phyloP scores from a whole-genome alignment of 768 basidiomycete genomes.

The Daedaleopsis nitida region DNA sequence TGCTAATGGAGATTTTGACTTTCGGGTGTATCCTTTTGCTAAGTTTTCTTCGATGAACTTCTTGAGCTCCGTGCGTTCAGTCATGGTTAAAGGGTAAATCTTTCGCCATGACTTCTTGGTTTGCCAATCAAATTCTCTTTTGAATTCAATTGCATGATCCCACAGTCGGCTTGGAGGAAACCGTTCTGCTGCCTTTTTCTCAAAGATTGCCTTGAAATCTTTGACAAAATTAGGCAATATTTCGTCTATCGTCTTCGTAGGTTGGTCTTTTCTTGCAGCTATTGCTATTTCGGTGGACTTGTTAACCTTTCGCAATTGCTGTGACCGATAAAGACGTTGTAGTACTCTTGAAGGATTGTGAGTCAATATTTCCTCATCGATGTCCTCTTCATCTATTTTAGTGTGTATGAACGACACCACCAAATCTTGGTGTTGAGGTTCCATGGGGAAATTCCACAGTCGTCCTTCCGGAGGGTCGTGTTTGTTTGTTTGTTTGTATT shows the following conservation, averaged over 20 bases:
- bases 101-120: conserved; percentile 8
- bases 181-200: conserved; percentile 25
- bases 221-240: conserved; percentile 23
- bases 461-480: no score
- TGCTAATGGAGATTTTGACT: conserved; percentile 24
- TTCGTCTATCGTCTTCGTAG: background rate
- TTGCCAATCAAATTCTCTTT: conserved; percentile 24
- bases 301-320: background rate
- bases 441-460: no score
- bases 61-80: conserved; percentile 17
- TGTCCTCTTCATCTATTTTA: no score
- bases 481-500: no score
- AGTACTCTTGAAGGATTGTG: background rate
- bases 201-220: conserved; percentile 33
- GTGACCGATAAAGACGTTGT: background rate
- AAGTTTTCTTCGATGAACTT: conserved; percentile 27
- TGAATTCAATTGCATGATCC: conserved; percentile 39
- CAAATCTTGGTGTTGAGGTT: no score
- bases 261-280: background rate
- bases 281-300: background rate
- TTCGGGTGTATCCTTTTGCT: conserved; percentile 22
- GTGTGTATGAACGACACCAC: no score
- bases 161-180: conserved; percentile 34
- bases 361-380: no score
- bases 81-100: conserved; percentile 18